phyloP scores from a whole-genome alignment of 2,329 filamentous ascomycete species.

The Talaromyces amestolkiae region DNA sequence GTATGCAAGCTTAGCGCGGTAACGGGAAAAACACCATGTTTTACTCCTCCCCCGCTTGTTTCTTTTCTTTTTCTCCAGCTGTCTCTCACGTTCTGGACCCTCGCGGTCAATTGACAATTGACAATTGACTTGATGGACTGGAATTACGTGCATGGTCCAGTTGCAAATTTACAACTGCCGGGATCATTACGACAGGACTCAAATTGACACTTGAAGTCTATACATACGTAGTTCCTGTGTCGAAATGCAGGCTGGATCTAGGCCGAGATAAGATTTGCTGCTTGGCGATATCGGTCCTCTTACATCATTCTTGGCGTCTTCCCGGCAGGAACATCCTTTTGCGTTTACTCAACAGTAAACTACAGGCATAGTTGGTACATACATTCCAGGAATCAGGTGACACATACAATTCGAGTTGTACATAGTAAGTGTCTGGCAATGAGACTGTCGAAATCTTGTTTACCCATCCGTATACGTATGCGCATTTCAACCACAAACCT shows the following conservation, averaged over 20 bases:
- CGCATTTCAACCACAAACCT: neutral
- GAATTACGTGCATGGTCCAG: neutral
- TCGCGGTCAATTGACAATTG: neutral
- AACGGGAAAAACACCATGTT: neutral
- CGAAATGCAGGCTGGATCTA: neutral
- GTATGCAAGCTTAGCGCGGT: slow-evolving; percentile 5
- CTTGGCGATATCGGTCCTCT: slow-evolving; percentile 8
- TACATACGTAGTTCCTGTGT: no score
- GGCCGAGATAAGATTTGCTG: slow-evolving; percentile 2
- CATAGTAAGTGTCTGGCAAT: neutral
- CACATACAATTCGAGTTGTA: no score
- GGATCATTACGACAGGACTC: neutral
- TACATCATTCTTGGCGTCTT: neutral
- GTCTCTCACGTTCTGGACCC: neutral
- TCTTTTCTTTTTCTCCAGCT: neutral
- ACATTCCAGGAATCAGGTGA: neutral
- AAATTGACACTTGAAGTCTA: neutral
- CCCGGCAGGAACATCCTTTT: neutral
- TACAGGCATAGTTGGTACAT: no score
- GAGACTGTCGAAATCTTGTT: neutral
- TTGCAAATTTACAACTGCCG: no score
- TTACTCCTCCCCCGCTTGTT: slow-evolving; percentile 5
- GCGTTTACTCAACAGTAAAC: no score
- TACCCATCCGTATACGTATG: neutral
- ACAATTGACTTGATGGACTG: neutral